Evolutionary conservation across 345 rosid genomes (phyloP).

Genomic region (Noccaea caerulescens): DNA sequence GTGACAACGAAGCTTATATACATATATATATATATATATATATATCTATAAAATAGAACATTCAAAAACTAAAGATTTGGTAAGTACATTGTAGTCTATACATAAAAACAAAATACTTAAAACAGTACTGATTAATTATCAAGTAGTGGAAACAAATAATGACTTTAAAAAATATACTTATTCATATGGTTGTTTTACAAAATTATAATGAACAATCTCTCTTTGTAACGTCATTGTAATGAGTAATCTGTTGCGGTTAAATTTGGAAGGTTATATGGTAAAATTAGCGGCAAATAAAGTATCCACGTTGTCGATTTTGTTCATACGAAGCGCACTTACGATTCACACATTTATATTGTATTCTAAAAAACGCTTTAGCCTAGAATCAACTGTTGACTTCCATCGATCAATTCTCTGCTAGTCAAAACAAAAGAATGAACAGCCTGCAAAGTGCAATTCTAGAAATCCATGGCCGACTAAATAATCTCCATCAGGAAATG

Average conservation of each 20-base stretch:
- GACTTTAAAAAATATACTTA: background rate
- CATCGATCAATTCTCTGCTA: too few species aligned
- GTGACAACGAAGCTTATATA: background rate
- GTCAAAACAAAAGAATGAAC: too few species aligned
- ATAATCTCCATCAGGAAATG: too few species aligned
- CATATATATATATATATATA: background rate
- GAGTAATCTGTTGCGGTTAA: conserved; percentile 20
- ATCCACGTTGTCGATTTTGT: conserved; percentile 30
- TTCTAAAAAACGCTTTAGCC: background rate
- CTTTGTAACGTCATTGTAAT: conserved; percentile 21
- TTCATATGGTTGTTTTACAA: background rate
- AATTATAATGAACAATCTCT: background rate
- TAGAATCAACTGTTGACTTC: too few species aligned
- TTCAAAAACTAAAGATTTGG: background rate
- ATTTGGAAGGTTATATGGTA: conserved; percentile 32
- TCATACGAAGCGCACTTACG: conserved; percentile 21
- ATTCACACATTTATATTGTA: conserved; percentile 20
- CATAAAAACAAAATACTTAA: conserved; percentile 18
- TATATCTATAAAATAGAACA: background rate
- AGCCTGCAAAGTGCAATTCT: too few species aligned
- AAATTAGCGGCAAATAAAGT: conserved; percentile 24
- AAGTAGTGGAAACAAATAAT: background rate
- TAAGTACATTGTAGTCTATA: conserved; percentile 8
- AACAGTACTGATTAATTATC: background rate
- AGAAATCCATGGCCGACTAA: too few species aligned